Evolutionary conservation across 2,329 filamentous ascomycete genomes (phyloP).

Genomic region (Beauveria bassiana): DNA sequence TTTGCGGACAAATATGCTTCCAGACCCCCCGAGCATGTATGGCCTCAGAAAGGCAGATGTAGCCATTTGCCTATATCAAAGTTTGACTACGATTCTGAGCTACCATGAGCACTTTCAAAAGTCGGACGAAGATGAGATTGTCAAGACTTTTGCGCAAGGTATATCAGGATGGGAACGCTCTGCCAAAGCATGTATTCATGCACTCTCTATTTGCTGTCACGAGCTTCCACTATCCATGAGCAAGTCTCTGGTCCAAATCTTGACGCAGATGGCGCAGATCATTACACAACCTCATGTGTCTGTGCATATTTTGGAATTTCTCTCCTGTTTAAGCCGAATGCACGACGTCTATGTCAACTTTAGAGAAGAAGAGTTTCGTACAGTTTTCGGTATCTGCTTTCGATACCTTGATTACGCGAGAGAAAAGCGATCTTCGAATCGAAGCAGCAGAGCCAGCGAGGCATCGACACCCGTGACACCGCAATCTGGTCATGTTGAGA

Average conservation of each 20-base stretch:
- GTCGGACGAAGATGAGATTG: slow-evolving; percentile 80
- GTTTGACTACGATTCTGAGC: slow-evolving; percentile 78
- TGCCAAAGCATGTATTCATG: slow-evolving; percentile 89
- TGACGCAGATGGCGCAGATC: slow-evolving; percentile 91
- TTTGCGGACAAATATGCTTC: slow-evolving; percentile 67
- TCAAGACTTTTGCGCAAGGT: slow-evolving; percentile 77
- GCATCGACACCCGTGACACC: slow-evolving; percentile 23
- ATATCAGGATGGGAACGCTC: slow-evolving; percentile 79
- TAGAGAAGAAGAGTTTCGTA: slow-evolving; percentile 83
- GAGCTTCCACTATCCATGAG: slow-evolving; percentile 83
- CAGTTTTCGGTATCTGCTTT: slow-evolving; percentile 92
- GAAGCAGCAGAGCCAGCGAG: slow-evolving; percentile 39
- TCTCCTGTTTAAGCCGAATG: slow-evolving; percentile 80
- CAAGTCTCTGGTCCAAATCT: slow-evolving; percentile 75
- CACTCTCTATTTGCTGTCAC: slow-evolving; percentile 88
- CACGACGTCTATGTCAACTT: slow-evolving; percentile 83
- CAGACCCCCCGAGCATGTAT: slow-evolving; percentile 71
- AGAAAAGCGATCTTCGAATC: slow-evolving; percentile 49
- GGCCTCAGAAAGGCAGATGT: slow-evolving; percentile 82
- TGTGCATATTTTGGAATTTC: slow-evolving; percentile 90
- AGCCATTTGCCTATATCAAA: slow-evolving; percentile 80
- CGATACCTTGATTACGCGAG: slow-evolving; percentile 85
- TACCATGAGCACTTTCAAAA: slow-evolving; percentile 83
- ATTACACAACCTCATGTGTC: slow-evolving; percentile 90
- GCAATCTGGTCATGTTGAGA: slow-evolving; percentile 15